Base-by-base conservation (phyloP, 129 eudicot species). In the Dittrichia graveolens region DNA sequence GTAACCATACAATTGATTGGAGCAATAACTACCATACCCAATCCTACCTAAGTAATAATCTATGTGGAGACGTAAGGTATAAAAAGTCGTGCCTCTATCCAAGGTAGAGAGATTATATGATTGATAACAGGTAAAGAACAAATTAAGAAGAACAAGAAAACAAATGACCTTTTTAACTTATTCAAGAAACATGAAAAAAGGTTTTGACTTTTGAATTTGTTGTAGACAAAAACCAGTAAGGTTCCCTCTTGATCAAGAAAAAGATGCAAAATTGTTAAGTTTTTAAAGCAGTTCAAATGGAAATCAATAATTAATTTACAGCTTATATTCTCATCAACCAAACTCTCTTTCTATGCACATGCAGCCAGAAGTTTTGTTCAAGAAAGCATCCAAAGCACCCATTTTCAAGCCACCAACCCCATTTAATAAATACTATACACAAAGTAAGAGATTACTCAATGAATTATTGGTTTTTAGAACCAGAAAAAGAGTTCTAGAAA, bases 311-410 rank as follows among this genome's bases (percentile, higher is more conserved):
- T 65, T 70, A 41, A 15, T 55, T 39, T 47, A 59, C 39, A 76
- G 46, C 63, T 69, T 58, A 18, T 69, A 50, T 52, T 61, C 31
- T 24, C 69, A 78, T 70, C 81, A 61, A 70, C 70, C 72, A 69
- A 54, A 61, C 39, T 69, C 65, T 69, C 65, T 61, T 69, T 15
- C 12, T 69, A 41, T 70, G 64, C 72, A 78, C 77, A 78, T 78
- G 77, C 82, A 52, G 41, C 63, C 49, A 52, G 41, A 52, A 49
- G 70, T 70, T 61, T 40, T 14, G 63, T n/a, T 67, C 59, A 77
- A 78, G 42, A 78, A 76, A 78, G 66, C 76, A 77, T 77, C 76
- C 57, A 42, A 57, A 34, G 38, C 42, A 73, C 40, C 40, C 71
- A 74, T 62, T 18, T 61, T 38, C 79, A 52, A 75, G 43, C 73